Base-by-base conservation (phyloP, 257 asterid species). In the Nemophila menziesii region DNA sequence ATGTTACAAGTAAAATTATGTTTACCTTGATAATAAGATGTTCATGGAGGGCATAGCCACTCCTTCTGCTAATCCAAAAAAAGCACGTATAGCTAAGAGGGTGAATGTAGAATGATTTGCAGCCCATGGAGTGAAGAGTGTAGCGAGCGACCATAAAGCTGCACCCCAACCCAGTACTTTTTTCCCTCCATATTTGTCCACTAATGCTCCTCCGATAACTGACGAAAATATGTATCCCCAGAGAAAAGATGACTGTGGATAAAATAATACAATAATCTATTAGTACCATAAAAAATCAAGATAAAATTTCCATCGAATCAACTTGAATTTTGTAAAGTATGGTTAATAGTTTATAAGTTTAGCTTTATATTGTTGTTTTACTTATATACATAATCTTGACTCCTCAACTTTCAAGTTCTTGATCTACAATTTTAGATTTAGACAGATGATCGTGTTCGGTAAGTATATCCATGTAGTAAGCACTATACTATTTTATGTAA, bases 141-240 rank as follows among this genome's bases (percentile, higher is more conserved):
- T 87, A 33, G 95, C 95, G 16, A 87, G 53, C 9, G 97, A 87
- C 97, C 97, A 83, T 47, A 87, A 65, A 34, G 89, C 85, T 22
- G 83, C 93, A 48, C 97, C 97, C 93, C 92, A 80, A 5, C 92
- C 92, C 16, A 89, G 76, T 13, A 84, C 95, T 41, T 42, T 63
- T 57, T 80, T 80, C 19, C 98, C 95, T 43, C 95, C 95, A 20
- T 84, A 80, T 65, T 54, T 89, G 46, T 89, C 98, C 15, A 89
- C 94, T 54, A 89, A 73, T 17, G 92, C 98, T 55, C 98, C 98
- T 52, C 98, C 95, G 9, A 89, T 61, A 23, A 78, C 65, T 11
- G 95, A 84, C 50, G 98, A 89, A 61, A 71, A 76, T 85, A 89
- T 72, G 67, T 89, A 89, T 55, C 98, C 98, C 94, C 98, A 89